A percentile compares a stretch with the other conserved stretches of the same genome.
Conservation (phyloP, 495 filamentous ascomycete genomes). For the Paragyromitra xinjiangensis region DNA sequence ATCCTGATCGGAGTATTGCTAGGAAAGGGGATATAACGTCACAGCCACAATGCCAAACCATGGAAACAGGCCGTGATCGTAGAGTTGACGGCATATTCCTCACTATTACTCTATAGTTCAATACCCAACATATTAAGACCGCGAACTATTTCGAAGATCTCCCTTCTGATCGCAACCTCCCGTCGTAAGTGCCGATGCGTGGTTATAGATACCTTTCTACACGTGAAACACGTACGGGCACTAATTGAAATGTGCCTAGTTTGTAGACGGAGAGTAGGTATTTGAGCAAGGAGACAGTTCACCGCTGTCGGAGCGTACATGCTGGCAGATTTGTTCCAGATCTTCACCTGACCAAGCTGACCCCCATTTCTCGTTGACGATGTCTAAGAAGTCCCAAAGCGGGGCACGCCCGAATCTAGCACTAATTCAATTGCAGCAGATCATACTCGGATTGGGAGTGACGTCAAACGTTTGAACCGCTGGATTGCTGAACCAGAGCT, state of each 20-base stretch:
- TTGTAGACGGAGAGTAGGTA: conserved; percentile 20
- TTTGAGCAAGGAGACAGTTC: conserved; percentile 32
- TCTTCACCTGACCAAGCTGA: conserved; percentile 50
- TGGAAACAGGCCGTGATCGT: not conserved
- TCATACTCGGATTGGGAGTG: conserved; percentile 34
- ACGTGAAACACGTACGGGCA: not conserved
- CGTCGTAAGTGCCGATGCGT: not conserved
- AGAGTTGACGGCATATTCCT: conserved; percentile 10
- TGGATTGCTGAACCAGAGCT: conserved; percentile 16
- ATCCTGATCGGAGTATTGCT: not conserved
- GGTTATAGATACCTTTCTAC: not conserved
- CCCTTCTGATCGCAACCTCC: not conserved
- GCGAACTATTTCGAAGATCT: not conserved
- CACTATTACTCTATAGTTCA: not conserved
- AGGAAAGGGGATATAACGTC: not conserved
- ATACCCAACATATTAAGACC: not conserved
- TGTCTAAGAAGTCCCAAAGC: conserved; percentile 40
- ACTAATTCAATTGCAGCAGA: conserved; percentile 22
- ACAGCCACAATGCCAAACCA: not conserved
- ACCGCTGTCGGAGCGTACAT: not conserved
- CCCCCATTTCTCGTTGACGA: conserved; percentile 36
- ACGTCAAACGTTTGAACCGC: conserved; percentile 34
- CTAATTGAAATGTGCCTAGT: conserved; percentile 1
- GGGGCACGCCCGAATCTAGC: conserved; percentile 26
- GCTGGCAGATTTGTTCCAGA: conserved; percentile 34